A percentile compares a stretch with the other conserved stretches of the same genome.
Conservation (phyloP, 208 protist genomes). For the Trypanosoma melophagium region DNA sequence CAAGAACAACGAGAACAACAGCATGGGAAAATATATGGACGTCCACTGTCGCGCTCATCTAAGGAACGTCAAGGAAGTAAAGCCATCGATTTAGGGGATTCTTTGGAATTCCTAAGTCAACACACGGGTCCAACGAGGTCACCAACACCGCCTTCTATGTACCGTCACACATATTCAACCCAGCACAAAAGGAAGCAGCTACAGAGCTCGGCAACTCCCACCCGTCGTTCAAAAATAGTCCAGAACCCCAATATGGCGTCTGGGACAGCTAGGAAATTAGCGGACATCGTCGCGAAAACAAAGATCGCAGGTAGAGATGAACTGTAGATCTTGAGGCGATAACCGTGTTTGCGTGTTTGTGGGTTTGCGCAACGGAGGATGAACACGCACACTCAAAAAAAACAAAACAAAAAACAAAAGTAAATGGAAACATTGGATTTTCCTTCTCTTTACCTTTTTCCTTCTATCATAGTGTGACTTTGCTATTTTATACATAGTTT, state of each 20-base stretch:
- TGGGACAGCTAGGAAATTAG: constrained; percentile 43
- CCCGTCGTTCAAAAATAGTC: background rate
- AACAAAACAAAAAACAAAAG: too few relatives aligned
- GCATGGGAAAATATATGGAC: constrained; percentile 1
- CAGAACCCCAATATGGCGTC: constrained; percentile 21
- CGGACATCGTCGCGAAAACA: constrained; percentile 67
- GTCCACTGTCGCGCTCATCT: background rate
- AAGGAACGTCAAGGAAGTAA: background rate
- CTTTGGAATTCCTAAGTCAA: constrained; percentile 1
- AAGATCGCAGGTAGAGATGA: constrained; percentile 28
- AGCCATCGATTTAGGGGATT: background rate
- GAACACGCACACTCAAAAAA: too few relatives aligned
- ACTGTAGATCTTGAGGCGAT: constrained; percentile 8
- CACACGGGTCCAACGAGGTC: background rate
- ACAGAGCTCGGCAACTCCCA: background rate
- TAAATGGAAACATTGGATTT: too few relatives aligned
- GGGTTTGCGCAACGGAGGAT: background rate
- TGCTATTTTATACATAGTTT: background rate
- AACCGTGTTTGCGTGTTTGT: background rate
- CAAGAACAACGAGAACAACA: background rate
- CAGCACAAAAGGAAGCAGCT: background rate
- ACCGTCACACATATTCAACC: background rate
- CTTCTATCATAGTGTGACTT: background rate
- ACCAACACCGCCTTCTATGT: background rate
- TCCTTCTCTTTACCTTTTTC: background rate